Base-by-base conservation (phyloP, 2,329 filamentous ascomycete species). In the Tolypocladium capitatum region DNA sequence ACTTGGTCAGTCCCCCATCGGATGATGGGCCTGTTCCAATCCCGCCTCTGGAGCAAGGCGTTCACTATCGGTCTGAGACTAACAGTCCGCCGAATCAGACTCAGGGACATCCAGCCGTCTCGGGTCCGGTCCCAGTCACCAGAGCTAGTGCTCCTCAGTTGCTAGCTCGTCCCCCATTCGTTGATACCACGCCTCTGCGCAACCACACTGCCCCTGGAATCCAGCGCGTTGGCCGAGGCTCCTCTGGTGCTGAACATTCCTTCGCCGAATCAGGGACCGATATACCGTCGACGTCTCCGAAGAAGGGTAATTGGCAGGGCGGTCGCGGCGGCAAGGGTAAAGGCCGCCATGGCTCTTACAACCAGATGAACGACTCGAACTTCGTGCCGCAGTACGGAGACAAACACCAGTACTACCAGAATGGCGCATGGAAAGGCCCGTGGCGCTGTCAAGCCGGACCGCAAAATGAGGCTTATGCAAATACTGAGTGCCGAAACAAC, bases 401-500 rank as follows among this genome's bases (percentile, higher is more conserved):
- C 28, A 28, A 20, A 27, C 18, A 33, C 1, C 43, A 9, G 20
- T 5, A 35, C 43, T 16, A 32, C 40, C 43, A 33, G 28, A 41
- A 27, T 42, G 43, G 43, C 33, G n/a, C 10, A 34, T 41, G 42
- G 45, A 32, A 21, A 5, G 42, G 35, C 6, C n/a, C 35, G n/a
- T 42, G 45, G 48, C 45, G 43, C 16, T 24, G 14, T 2, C 34
- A 45, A 5, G 28, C 46, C 6, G 34, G 41, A 1, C 27, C 24
- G 10, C 35, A 43, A 18, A 46, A 44, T 14, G 49, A 50, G 14
- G 20, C 41, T 10, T 31, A 31, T 10, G 34, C 41, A 7, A 32
- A 28, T 5, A 31, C 8, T 10, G 45, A 40, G 20, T 62, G 60
- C 28, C 58, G 53, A 18, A 62, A 62, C 49, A 45, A 52, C 18